phyloP scores from a whole-genome alignment of 257 asterid genomes.

The Solanum chaucha region DNA sequence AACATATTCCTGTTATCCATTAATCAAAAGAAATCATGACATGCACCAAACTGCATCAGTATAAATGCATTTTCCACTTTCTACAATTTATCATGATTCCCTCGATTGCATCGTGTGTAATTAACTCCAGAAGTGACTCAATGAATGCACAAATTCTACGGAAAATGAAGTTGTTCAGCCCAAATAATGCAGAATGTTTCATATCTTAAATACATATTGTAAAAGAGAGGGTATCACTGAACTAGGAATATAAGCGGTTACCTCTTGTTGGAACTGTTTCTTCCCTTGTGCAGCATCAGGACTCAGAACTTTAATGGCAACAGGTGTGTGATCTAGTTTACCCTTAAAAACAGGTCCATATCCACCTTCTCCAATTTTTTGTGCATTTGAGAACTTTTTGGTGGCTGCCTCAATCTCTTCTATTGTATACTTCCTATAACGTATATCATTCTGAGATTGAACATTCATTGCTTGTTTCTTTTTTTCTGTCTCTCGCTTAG shows the following conservation, averaged over 20 bases:
- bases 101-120: neutral
- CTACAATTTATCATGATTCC: neutral
- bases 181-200: neutral
- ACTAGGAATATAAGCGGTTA: neutral
- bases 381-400: slow-evolving; percentile 26
- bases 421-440: slow-evolving; percentile 55
- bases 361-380: slow-evolving; percentile 80
- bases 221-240: neutral
- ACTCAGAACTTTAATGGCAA: slow-evolving; percentile 70
- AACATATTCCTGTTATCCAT: neutral
- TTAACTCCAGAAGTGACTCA: neutral
- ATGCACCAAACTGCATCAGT: neutral
- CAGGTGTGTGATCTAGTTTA: slow-evolving; percentile 72
- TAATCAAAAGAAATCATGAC: neutral
- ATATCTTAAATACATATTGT: neutral
- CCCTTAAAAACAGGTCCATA: slow-evolving; percentile 78
- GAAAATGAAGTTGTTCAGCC: neutral
- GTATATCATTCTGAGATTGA: slow-evolving; percentile 33
- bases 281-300: slow-evolving; percentile 74
- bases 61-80: neutral
- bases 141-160: neutral
- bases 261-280: slow-evolving; percentile 89
- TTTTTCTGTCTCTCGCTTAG: slow-evolving; percentile 42
- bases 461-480: slow-evolving; percentile 43
- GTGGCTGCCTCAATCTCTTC: slow-evolving; percentile 65